Percentiles rank a stretch among this genome's conserved stretches.
These are phyloP conservation scores for Psidium friedrichsthalianum DNA, from an alignment of 345 rosid species.

Conservation along the genomic window DNA sequence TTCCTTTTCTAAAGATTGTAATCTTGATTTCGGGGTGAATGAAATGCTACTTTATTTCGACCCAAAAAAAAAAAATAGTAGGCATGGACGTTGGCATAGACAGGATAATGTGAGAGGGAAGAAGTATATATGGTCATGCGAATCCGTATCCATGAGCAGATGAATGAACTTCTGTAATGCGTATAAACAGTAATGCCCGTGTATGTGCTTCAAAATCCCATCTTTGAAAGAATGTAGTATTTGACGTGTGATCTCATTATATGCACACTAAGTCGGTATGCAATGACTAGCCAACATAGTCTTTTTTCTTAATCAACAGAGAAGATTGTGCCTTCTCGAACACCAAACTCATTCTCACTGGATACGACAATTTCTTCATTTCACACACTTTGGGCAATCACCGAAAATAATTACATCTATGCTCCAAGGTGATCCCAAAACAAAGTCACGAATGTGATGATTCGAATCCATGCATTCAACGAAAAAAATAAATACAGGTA, in stretches of 20 bases:
- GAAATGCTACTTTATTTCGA: too few species aligned
- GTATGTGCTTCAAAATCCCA: background rate
- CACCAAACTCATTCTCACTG: accelerated
- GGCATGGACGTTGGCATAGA: too few species aligned
- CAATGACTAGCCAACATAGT: background rate
- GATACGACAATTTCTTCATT: accelerated
- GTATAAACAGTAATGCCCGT: background rate
- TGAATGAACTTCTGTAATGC: too few species aligned
- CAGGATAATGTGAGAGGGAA: too few species aligned
- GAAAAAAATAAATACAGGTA: background rate
- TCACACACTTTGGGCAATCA: accelerated
- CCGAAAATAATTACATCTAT: background rate
- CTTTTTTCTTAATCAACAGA: background rate
- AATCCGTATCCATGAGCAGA: too few species aligned
- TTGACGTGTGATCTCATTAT: background rate
- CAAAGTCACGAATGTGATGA: background rate
- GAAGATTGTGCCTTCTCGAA: background rate
- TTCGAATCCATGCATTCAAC: background rate
- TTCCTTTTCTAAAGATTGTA: too few species aligned
- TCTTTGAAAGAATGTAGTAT: background rate
- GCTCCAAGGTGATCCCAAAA: background rate
- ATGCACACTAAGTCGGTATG: background rate
- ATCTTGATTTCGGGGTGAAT: too few species aligned
- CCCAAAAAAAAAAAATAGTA: too few species aligned
- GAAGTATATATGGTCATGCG: too few species aligned